phyloP scores from a whole-genome alignment of 768 basidiomycete species.

The Tephrocybe sp. region DNA sequence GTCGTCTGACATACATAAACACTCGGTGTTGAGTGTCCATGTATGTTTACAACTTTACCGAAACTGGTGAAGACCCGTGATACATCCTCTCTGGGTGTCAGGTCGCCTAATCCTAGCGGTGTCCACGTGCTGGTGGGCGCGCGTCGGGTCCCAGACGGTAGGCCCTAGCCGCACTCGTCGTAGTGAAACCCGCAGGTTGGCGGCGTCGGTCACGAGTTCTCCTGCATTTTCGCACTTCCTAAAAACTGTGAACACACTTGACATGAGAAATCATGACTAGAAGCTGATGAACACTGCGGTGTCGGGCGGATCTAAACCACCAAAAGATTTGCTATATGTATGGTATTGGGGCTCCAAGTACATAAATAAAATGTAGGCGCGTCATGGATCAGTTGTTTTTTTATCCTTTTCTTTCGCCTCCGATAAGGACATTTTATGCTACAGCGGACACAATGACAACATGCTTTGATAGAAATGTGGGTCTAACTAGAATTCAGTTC shows the following conservation, averaged over 20 bases:
- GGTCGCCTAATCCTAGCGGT: background rate
- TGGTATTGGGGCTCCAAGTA: background rate
- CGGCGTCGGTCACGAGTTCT: background rate
- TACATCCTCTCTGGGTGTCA: background rate
- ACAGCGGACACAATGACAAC: background rate
- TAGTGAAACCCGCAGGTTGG: background rate
- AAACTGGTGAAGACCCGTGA: background rate
- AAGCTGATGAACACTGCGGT: constrained; percentile 2
- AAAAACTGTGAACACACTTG: background rate
- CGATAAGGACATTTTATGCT: background rate
- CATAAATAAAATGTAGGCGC: background rate
- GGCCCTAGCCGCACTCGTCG: background rate
- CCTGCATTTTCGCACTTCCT: background rate
- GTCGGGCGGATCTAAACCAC: constrained; percentile 15
- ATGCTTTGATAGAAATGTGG: background rate
- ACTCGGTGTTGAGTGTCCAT: background rate
- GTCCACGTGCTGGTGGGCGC: background rate
- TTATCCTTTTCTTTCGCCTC: background rate
- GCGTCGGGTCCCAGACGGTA: background rate
- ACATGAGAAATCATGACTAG: constrained; percentile 11
- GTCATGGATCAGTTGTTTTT: background rate
- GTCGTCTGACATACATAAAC: constrained; percentile 5
- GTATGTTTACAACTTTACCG: background rate
- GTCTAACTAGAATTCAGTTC: too few relatives aligned
- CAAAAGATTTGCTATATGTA: background rate